phyloP scores from a whole-genome alignment of 2,329 filamentous ascomycete species.

The Neonectria punicea region DNA sequence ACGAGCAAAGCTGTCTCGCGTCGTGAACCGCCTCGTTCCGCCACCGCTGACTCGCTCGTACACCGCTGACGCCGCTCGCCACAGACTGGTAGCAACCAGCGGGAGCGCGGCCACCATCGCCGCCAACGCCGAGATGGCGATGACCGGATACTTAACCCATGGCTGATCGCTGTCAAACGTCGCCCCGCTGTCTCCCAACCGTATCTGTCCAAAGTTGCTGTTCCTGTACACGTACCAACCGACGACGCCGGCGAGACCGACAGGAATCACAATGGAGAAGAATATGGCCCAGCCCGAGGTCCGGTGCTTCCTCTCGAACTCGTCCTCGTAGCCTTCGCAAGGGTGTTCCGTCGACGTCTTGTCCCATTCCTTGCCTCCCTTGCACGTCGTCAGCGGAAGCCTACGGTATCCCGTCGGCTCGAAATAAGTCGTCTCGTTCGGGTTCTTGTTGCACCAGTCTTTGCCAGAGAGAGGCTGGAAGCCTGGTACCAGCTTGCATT shows the following conservation, averaged over 20 bases:
- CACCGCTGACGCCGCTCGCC: conserved; percentile 69
- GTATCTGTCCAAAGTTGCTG: conserved; percentile 92
- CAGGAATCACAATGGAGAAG: conserved; percentile 83
- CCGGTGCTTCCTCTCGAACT: conserved; percentile 78
- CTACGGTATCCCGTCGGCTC: conserved; percentile 88
- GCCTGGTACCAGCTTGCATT: conserved; percentile 81
- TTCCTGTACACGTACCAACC: conserved; percentile 89
- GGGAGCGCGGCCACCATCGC: conserved; percentile 73
- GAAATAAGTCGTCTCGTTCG: conserved; percentile 80
- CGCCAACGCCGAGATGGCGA: conserved; percentile 72
- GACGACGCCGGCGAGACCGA: conserved; percentile 74
- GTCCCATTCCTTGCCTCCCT: conserved; percentile 79
- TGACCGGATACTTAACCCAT: conserved; percentile 85
- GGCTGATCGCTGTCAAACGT: conserved; percentile 75
- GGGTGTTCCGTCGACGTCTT: conserved; percentile 64
- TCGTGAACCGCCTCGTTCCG: conserved; percentile 80
- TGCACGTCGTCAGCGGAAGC: conserved; percentile 89
- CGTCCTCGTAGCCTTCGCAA: conserved; percentile 83
- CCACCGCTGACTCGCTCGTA: conserved; percentile 63
- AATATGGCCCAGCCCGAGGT: conserved; percentile 81
- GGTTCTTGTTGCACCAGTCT: conserved; percentile 67
- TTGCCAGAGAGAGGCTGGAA: conserved; percentile 66
- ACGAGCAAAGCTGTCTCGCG: conserved; percentile 87
- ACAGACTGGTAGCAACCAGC: conserved; percentile 76
- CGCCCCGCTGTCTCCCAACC: conserved; percentile 76